These are phyloP conservation scores for Salvia rosmarinus DNA, from an alignment of 257 asterid species.

Conservation along the genomic window DNA sequence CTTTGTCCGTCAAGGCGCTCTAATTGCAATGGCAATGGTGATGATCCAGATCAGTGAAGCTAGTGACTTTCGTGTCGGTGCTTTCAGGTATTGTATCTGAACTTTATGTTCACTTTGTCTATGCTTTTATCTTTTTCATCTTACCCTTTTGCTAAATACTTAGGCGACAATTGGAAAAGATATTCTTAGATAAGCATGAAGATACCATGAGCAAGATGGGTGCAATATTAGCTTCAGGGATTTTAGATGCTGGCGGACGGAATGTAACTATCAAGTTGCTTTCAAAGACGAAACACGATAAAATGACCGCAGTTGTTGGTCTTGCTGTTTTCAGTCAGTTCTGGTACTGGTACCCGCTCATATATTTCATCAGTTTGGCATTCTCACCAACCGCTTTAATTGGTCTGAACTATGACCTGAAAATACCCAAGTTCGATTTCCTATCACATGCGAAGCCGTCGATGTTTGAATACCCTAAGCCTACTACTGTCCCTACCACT, in stretches of 20 bases:
- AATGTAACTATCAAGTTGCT: slow-evolving; percentile 84
- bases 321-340: slow-evolving; percentile 96
- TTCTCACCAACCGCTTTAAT: slow-evolving; percentile 95
- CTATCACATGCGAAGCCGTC: slow-evolving; percentile 92
- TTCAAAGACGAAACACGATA: slow-evolving; percentile 86
- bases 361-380: slow-evolving; percentile 82
- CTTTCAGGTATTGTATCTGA: slow-evolving; percentile 65
- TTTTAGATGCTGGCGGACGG: slow-evolving; percentile 98
- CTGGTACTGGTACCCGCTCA: slow-evolving; percentile 99
- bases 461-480: slow-evolving; percentile 84
- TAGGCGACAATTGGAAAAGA: slow-evolving; percentile 94
- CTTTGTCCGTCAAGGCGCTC: slow-evolving; percentile 99
- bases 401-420: slow-evolving; percentile 85
- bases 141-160: slow-evolving; percentile 7
- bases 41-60: slow-evolving; percentile 93
- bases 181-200: slow-evolving; percentile 86
- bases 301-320: slow-evolving; percentile 87
- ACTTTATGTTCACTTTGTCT: background rate
- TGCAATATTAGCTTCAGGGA: slow-evolving; percentile 94
- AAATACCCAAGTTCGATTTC: slow-evolving; percentile 91
- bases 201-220: slow-evolving; percentile 99
- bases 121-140: background rate
- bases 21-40: slow-evolving; percentile 98
- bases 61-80: slow-evolving; percentile 90
- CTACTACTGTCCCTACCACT: slow-evolving; percentile 69